Evolutionary conservation across 805 yeast species (phyloP), one percentile per base, ranked within the genome.

Genomic region (Saccharomycopsis olivae): DNA sequence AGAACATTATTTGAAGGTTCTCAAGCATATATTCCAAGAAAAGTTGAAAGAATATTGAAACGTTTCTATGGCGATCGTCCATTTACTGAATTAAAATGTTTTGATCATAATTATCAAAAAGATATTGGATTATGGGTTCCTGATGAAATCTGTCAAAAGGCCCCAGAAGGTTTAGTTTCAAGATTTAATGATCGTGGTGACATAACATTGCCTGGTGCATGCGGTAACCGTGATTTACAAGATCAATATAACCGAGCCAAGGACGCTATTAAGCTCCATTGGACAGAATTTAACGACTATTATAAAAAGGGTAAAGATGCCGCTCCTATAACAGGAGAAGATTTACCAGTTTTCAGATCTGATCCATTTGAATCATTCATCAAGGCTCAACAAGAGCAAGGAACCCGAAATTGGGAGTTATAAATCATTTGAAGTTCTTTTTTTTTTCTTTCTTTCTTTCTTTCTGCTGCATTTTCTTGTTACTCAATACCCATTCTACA

Each of bases 121-220:
- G 70, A 67, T 41, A 56, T 69, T 37, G 55, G 57, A 17, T 47
- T 68, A 27, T 69, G 74, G 75, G 71, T 69, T 3, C 62, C 69
- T 3, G 65, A 68, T 47, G 50, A 54, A 18, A 48, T 62, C 6
- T 68, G 73, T 51, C 49, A 52, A 29, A 34, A 41, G 4, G 39
- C 56, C 1, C 68, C 69, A 13, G 23, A 18, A 6, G 36, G 27
- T 8, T 38, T 32, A 11, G 23, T 23, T 6, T 17, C 25, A 8
- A 14, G 46, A 20, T 43, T 43, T 30, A 35, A 43, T 20, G 34
- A 30, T 11, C 14, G 39, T 8, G 43, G 43, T 3, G 43, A 39
- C 15, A 30, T 43, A 29, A 57, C 66, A 1, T 44, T 59, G 8
- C 46, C 43, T 34, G 72, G 71, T 11, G 68, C 71, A 6, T 65